These are phyloP conservation scores for Tremella fuciformis DNA, from an alignment of 768 basidiomycete genomes.

Conservation along the genomic window DNA sequence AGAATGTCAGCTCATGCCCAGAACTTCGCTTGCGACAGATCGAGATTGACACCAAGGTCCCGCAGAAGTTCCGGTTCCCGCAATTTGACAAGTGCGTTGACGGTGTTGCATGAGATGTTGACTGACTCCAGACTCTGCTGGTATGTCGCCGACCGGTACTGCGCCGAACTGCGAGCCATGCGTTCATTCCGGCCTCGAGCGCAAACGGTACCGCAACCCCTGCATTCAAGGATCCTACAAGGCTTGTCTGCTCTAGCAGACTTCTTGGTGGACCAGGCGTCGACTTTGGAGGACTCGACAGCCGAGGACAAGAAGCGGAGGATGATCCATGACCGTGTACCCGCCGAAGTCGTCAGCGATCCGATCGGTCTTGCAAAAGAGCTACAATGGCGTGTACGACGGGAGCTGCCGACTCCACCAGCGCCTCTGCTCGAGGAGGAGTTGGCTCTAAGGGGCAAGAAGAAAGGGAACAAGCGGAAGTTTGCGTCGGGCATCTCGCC, in stretches of 20 bases:
- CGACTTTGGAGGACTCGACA: conserved; percentile 64
- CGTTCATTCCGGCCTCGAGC: conserved; percentile 28
- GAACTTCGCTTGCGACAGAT: conserved; percentile 86
- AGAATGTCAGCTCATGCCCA: conserved; percentile 46
- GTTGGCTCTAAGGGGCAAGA: too few species aligned
- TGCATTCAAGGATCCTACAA: conserved; percentile 57
- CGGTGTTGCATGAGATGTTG: background rate
- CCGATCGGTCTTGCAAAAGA: conserved; percentile 76
- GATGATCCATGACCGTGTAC: conserved; percentile 76
- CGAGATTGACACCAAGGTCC: conserved; percentile 86
- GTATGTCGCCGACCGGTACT: conserved; percentile 81
- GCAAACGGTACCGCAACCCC: conserved; percentile 1
- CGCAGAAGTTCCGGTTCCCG: conserved; percentile 86
- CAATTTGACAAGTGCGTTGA: conserved; percentile 65
- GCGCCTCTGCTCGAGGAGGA: too few species aligned
- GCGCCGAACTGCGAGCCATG: conserved; percentile 61
- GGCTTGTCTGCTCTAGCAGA: conserved; percentile 70
- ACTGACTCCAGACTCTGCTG: conserved; percentile 66
- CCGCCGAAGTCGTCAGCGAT: conserved; percentile 76
- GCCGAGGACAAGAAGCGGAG: conserved; percentile 66
- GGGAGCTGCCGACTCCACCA: conserved; percentile 15
- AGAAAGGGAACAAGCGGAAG: too few species aligned
- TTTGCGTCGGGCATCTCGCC: too few species aligned
- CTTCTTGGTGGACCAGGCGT: conserved; percentile 75
- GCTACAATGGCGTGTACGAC: conserved; percentile 70